Conservation (phyloP, 441 rosid species). For the Jatropha multifida region DNA sequence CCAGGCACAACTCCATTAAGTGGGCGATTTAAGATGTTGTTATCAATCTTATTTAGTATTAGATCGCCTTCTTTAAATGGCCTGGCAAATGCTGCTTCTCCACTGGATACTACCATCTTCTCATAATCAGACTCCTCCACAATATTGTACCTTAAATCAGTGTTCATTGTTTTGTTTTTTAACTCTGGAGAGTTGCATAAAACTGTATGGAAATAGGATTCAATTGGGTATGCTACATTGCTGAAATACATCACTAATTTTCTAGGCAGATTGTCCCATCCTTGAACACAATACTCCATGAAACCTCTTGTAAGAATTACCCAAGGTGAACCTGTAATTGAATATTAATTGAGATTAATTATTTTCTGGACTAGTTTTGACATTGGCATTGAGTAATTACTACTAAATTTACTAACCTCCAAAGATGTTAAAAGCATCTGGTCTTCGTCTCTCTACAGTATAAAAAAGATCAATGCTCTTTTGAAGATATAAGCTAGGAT, state of each 20-base stretch:
- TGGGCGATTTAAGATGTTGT: conserved; percentile 29
- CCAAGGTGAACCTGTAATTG: conserved; percentile 58
- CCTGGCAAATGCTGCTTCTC: conserved; percentile 47
- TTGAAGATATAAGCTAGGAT: conserved; percentile 42
- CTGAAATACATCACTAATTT: conserved; percentile 52
- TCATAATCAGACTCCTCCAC: conserved; percentile 19
- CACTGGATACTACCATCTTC: conserved; percentile 29
- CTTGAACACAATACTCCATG: conserved; percentile 47
- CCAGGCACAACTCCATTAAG: conserved; percentile 36
- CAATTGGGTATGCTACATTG: conserved; percentile 43
- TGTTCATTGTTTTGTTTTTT: conserved; percentile 37
- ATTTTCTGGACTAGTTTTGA: neutral
- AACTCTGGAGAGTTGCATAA: conserved; percentile 52
- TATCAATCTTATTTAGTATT: conserved; percentile 38
- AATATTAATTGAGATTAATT: neutral
- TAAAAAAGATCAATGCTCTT: conserved; percentile 37
- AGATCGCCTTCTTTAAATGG: conserved; percentile 35
- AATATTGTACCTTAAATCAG: conserved; percentile 38
- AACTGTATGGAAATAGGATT: conserved; percentile 59
- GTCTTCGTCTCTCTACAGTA: conserved; percentile 41
- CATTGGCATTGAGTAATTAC: neutral
- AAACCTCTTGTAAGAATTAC: conserved; percentile 43
- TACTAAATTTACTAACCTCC: conserved; percentile 31
- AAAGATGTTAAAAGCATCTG: conserved; percentile 42
- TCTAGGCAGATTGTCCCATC: conserved; percentile 64